Evolutionary conservation across 148 eudicot genomes (phyloP), one percentile per base, ranked within the genome.

Genomic region (Silene uniflora): DNA sequence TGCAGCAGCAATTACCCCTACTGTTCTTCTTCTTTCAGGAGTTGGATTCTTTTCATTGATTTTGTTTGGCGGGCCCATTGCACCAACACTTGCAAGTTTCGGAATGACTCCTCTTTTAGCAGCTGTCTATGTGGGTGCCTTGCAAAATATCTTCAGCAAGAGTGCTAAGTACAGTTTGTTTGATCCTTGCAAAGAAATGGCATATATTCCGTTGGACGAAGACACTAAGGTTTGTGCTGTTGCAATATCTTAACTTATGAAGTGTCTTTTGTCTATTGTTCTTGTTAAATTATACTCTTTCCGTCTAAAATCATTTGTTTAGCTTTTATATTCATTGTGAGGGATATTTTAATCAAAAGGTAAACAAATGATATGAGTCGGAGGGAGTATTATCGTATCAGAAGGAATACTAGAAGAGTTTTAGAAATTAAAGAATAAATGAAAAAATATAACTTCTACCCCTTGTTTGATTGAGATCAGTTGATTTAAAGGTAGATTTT

Each of bases 131-230:
- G 97, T 96, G 47, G 99, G 99, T 74, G 99, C 99, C 44, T 69
- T 96, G 88, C 99, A 96, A 70, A 96, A 96, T 80, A 96, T 96
- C 55, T 96, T 96, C 87, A 96, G 99, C 80, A 96, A 96, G 88
- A 96, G 99, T 81, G 99, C 99, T 0, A 96, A 96, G 75, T 96
- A 96, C 84, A 96, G 99, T 82, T 87, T 96, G 74, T 96, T 96
- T 80, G 99, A 96, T 78, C 98, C 99, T 54, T 96, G 99, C 94
- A 96, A 96, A 76, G 99, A 96, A 77, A 96, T 96, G 99, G 99
- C 99, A 2, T 96, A 92, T 78, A 96, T 92, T 89, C 99, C 99
- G 63, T 83, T 96, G 86, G 99, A 96, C 35, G 99, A 96, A 80
- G 99, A 96, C 76, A 96, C 99, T 63, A 96, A 96, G 99, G 99